These are phyloP conservation scores for Durotheca rogersii DNA, from an alignment of 495 filamentous ascomycete genomes.

Conservation along the genomic window DNA sequence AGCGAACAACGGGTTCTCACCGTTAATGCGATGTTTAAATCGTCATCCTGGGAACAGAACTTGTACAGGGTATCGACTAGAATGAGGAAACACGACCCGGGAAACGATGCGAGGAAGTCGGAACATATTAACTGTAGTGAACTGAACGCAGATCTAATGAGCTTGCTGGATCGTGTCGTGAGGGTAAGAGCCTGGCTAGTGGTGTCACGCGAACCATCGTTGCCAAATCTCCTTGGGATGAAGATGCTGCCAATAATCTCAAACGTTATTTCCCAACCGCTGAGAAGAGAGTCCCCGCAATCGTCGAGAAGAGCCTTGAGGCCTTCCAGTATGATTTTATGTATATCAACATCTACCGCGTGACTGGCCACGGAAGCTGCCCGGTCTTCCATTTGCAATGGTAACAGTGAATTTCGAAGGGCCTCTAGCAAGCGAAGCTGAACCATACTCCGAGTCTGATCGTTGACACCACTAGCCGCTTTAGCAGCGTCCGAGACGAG, in stretches of 20 bases:
- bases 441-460: constrained; percentile 54
- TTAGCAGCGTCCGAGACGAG: constrained; percentile 66
- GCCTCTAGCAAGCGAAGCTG: constrained; percentile 72
- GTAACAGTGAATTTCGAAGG: constrained; percentile 57
- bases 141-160: constrained; percentile 81
- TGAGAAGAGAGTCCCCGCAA: constrained; percentile 77
- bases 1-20: constrained; percentile 49
- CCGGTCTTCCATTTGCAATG: constrained; percentile 46
- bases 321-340: constrained; percentile 76
- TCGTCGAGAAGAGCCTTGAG: constrained; percentile 82
- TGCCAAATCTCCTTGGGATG: constrained; percentile 40
- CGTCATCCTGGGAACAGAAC: constrained; percentile 83
- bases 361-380: constrained; percentile 53
- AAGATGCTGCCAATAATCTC: constrained; percentile 85
- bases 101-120: constrained; percentile 81
- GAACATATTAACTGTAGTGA: constrained; percentile 91
- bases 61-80: constrained; percentile 85
- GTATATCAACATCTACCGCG: constrained; percentile 73
- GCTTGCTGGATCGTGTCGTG: constrained; percentile 63
- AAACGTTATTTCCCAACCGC: constrained; percentile 84
- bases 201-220: constrained; percentile 27
- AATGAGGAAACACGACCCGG: constrained; percentile 73
- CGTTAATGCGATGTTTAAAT: constrained; percentile 93
- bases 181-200: constrained; percentile 28
- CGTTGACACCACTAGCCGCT: constrained; percentile 48